phyloP scores from a whole-genome alignment of 75 land plant species.

The Picea sitchensis region DNA sequence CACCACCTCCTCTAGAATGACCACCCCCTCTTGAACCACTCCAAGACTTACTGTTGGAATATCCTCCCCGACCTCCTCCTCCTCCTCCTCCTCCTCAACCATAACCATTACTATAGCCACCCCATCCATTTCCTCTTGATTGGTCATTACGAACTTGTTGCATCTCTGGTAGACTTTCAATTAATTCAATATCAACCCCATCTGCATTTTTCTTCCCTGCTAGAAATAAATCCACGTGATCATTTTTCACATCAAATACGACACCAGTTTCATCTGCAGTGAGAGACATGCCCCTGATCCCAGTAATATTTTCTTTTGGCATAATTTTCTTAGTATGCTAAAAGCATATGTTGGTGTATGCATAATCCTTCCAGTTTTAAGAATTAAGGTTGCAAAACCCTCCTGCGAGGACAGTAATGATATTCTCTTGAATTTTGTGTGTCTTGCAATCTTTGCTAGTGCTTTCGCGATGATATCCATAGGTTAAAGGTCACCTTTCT shows the following conservation, averaged over 20 bases:
- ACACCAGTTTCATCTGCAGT: conserved; percentile 87
- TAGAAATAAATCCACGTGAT: conserved; percentile 49
- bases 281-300: conserved; percentile 63
- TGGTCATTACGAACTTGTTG: conserved; percentile 20
- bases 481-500: conserved; percentile 37
- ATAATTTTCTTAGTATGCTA: conserved; percentile 51
- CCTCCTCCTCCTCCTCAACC: conserved; percentile 23
- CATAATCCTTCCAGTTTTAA: conserved; percentile 57
- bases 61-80: conserved; percentile 24
- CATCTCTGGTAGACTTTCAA: conserved; percentile 23
- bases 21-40: conserved; percentile 14
- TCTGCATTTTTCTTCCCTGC: conserved; percentile 50
- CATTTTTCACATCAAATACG: conserved; percentile 83
- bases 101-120: conserved; percentile 11
- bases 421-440: conserved; percentile 78
- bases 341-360: conserved; percentile 71
- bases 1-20: neutral
- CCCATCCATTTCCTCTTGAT: conserved; percentile 20
- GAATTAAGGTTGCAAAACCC: conserved; percentile 60
- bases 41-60: conserved; percentile 15
- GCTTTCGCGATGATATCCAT: conserved; percentile 85
- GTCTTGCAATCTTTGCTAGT: conserved; percentile 27
- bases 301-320: conserved; percentile 67
- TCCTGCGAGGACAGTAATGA: conserved; percentile 81
- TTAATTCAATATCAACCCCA: conserved; percentile 17